Base-by-base conservation (phyloP, 2,329 filamentous ascomycete genomes). In the Pestalotiopsis sp. region DNA sequence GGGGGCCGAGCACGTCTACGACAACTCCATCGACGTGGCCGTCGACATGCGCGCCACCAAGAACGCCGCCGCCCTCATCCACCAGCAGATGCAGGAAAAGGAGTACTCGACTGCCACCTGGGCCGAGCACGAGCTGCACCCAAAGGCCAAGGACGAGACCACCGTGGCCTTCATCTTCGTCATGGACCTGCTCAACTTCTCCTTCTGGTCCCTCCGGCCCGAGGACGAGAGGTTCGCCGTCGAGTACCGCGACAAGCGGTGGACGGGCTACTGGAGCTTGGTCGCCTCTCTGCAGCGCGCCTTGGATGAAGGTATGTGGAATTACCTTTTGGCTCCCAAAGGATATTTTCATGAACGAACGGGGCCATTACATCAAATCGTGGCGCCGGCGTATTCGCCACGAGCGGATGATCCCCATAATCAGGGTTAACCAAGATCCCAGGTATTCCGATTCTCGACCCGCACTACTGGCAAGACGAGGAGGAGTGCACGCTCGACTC, bases 181-280 rank as follows among this genome's bases (percentile, higher is more conserved):
- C 23, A 97, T 99, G 94, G 96, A 99, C 78, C 80, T 99, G 36
- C 83, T 99, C 65, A 99, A 99, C 78, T 99, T 98, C 78, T 97
- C 92, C 25, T 99, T 99, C 80, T 99, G 96, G 96, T 97, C 93
- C 14, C 91, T 93, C 66, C 77, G 81, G 59, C 80, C 84, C 0
- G 90, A 92, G 12, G 86, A 90, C 4, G 90, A 95, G 74, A 87
- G 94, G 12, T 99, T 95, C 79, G 88, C 92, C 11, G 87, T 99
- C 57, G 91, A 93, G 68, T 98, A 98, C 80, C 88, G 87, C 60
- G 94, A 90, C 36, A 91, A 89, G 79, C 89, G 82, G 68, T 98
- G 94, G 94, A 98, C 94, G 0, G 96, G 96, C 3, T 99, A 99
- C 80, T 97, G 93, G 91, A 97, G 94, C 78, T 82, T 99, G 68